Base-by-base conservation (phyloP, 768 basidiomycete species). In the Russula foetens region DNA sequence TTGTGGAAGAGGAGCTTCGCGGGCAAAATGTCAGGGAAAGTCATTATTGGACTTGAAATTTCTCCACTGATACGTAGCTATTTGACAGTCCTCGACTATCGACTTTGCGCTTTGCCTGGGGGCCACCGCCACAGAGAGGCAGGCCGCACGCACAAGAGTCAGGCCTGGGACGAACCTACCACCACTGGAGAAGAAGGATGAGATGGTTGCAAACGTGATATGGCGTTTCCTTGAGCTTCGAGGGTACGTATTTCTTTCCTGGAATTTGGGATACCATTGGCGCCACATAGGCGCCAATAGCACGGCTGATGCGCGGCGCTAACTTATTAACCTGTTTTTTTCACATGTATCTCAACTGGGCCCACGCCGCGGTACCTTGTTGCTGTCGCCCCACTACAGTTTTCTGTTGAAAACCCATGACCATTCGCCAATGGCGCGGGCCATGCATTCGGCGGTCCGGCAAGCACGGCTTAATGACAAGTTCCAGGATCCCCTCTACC, bases 221-320 rank as follows among this genome's bases (percentile, higher is more conserved):
- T 98, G 95, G 95, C 84, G 96, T 55, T 98, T 98, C 82, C 81
- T 99, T 58, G 96, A 98, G 72, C 77, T 98, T 59, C 79, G 97
- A 73, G 93, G 94, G 95, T 96, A 73, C 71, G 86, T 81, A 59
- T 64, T 63, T 57, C 46, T 44, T 35, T 60, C 52, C 45, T 57
- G 57, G 54, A 48, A 26, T 39, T 55, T 63, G 41, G 33, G 21
- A 28, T 56, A 47, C 33, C n/a, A 11, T 26, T 21, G 50, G 63
- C 59, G 65, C 58, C 46, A n/a, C 65, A 63, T 64, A n/a, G 65
- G 63, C 65, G 63, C 31, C 52, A 31, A 62, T 51, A 39, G 31
- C 47, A 24, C 26, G 46, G 33, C n/a, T 60, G 66, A 67, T 63
- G 58, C 60, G 54, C 53, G 49, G 60, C 38, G 33, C 49, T 56